Conservation (phyloP, 768 basidiomycete species). For the Lentinula sp. region DNA sequence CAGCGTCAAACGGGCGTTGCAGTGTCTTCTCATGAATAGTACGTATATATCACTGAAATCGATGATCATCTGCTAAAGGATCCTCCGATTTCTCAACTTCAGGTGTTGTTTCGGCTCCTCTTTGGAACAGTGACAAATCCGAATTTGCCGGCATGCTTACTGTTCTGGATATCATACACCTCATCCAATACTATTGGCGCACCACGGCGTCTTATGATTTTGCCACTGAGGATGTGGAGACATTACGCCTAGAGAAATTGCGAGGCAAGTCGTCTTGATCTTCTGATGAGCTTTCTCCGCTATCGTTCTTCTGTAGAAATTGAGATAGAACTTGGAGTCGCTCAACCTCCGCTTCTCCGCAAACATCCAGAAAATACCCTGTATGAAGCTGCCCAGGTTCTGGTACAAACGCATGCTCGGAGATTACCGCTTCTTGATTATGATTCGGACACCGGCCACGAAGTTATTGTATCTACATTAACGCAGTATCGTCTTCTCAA, state of each 20-base stretch:
- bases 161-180: constrained; percentile 97
- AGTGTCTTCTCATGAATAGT: constrained; percentile 84
- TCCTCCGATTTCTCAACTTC: constrained; percentile 11
- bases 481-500: constrained; percentile 98
- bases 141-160: constrained; percentile 98
- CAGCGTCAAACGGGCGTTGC: constrained; percentile 91
- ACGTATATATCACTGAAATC: constrained; percentile 7
- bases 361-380: constrained; percentile 87
- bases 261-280: constrained; percentile 55
- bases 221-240: constrained; percentile 88
- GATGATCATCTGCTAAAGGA: background rate
- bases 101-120: constrained; percentile 97
- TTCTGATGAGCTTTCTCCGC: constrained; percentile 1
- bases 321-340: constrained; percentile 88
- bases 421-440: constrained; percentile 90
- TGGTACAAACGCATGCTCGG: constrained; percentile 94
- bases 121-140: constrained; percentile 95
- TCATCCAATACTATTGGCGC: constrained; percentile 97
- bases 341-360: constrained; percentile 81
- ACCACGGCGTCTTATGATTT: constrained; percentile 80
- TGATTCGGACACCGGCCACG: constrained; percentile 90
- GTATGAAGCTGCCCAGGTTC: constrained; percentile 82
- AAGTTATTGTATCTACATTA: constrained; percentile 91
- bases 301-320: constrained; percentile 55
- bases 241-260: constrained; percentile 81